Evolutionary conservation across 495 filamentous ascomycete genomes (phyloP).

Genomic region (Acidomyces sp.): DNA sequence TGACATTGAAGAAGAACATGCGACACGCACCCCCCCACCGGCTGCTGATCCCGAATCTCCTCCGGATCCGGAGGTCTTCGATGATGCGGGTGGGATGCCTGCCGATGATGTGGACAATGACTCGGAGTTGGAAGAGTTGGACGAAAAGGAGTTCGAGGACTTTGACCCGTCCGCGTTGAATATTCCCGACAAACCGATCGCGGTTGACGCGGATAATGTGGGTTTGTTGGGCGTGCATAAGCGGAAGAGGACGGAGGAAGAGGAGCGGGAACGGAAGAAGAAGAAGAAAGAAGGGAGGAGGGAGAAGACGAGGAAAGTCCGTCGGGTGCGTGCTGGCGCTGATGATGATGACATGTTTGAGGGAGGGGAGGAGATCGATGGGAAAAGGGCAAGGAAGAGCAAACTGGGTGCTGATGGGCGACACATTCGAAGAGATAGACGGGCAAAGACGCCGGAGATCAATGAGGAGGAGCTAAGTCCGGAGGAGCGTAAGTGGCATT

Average conservation of each 20-base stretch:
- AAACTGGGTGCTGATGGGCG: slow-evolving; percentile 34
- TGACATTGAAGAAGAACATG: slow-evolving; percentile 34
- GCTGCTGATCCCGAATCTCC: slow-evolving; percentile 27
- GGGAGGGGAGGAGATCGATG: slow-evolving; percentile 45
- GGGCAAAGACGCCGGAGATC: slow-evolving; percentile 37
- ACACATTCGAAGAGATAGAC: too few relatives aligned
- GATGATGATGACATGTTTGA: slow-evolving; percentile 35
- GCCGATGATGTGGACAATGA: slow-evolving; percentile 33
- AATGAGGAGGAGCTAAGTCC: slow-evolving; percentile 36
- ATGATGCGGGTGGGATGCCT: slow-evolving; percentile 35
- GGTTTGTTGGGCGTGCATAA: slow-evolving; percentile 59
- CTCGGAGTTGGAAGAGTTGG: slow-evolving; percentile 61
- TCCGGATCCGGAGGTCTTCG: slow-evolving; percentile 30
- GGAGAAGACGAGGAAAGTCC: slow-evolving; percentile 58
- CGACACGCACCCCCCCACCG: slow-evolving; percentile 19
- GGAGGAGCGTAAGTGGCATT: slow-evolving; percentile 36
- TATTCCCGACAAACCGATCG: slow-evolving; percentile 61
- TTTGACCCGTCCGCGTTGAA: slow-evolving; percentile 70
- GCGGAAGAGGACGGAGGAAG: slow-evolving; percentile 58
- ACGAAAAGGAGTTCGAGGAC: slow-evolving; percentile 85
- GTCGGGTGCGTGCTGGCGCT: slow-evolving; percentile 31
- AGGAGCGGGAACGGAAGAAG: slow-evolving; percentile 41
- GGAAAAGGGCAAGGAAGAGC: slow-evolving; percentile 37
- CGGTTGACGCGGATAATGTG: slow-evolving; percentile 79
- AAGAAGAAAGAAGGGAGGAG: slow-evolving; percentile 60